Evolutionary conservation across 2,329 filamentous ascomycete species (phyloP).

Genomic region (Apiospora kogelbergensis): DNA sequence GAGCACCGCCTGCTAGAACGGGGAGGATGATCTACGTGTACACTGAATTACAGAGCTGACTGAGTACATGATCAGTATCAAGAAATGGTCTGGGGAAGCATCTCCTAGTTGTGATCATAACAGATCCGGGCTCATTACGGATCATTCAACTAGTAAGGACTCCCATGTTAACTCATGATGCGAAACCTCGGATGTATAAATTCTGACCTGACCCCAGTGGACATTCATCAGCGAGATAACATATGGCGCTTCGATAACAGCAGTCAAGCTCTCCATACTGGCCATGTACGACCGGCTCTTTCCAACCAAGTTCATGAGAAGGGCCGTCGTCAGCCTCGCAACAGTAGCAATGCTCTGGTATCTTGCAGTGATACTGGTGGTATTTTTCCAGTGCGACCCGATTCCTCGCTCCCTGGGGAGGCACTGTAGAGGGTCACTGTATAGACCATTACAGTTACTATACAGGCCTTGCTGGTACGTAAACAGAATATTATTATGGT

Average conservation of each 20-base stretch:
- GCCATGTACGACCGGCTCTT: slow-evolving; percentile 11
- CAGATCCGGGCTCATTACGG: neutral
- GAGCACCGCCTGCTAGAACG: neutral
- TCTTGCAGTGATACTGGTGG: slow-evolving; percentile 3
- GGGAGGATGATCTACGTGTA: neutral
- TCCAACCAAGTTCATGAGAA: slow-evolving; percentile 10
- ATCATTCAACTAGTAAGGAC: neutral
- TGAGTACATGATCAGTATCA: neutral
- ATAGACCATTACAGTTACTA: slow-evolving; percentile 9
- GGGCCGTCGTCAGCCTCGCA: neutral
- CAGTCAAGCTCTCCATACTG: slow-evolving; percentile 7
- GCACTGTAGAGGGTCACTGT: neutral
- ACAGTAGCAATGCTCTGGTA: slow-evolving; percentile 5
- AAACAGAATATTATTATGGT: too few relatives aligned
- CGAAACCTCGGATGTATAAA: too few relatives aligned
- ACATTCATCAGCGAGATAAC: slow-evolving; percentile 8
- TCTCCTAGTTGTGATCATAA: neutral
- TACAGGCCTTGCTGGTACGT: slow-evolving; percentile 8
- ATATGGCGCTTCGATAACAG: slow-evolving; percentile 1
- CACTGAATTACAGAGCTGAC: neutral
- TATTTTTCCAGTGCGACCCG: slow-evolving; percentile 9
- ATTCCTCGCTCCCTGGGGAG: slow-evolving; percentile 6
- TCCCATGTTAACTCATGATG: neutral
- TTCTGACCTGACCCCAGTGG: neutral
- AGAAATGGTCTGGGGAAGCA: slow-evolving; percentile 5